Base-by-base conservation (phyloP, 148 eudicot species). In the Vaccinium darrowii region DNA sequence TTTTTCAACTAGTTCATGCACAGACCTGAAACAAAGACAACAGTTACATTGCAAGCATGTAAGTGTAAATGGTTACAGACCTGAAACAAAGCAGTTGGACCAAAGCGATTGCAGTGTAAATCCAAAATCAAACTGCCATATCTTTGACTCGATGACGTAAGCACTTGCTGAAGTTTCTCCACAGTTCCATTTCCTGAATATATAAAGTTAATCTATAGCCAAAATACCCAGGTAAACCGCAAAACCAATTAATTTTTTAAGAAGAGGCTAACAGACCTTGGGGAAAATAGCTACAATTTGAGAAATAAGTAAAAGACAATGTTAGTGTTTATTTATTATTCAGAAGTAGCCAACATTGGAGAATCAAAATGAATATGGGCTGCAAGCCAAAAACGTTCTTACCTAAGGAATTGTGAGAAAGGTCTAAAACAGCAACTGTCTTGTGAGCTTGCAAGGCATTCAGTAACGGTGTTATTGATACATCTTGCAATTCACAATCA, bases 371-470 rank as follows among this genome's bases (percentile, higher is more conserved):
- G 36, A 54, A 36, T 19, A 84, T 10, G 19, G 53, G 12, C 81
- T 16, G 77, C 15, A 74, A 50, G 56, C 13, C 7, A 77, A 74
- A 71, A 60, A 83, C 85, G n/a, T 33, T 33, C 50, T 73, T 92
- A 95, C 99, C 99, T 87, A 97, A 85, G 88, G 87, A 84, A 89
- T 97, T 97, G 87, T 97, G 99, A 78, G 99, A 97, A 84, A 95
- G 90, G 91, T 97, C 90, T 85, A 97, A 82, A 73, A 91, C 90
- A 54, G 98, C 90, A 58, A 94, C 85, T 52, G 94, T 91, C 85
- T 91, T 93, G 90, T 93, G 95, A 83, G 91, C 89, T 83, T 90
- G 87, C 87, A 97, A 90, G 53, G 99, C 98, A 88, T 92, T 91
- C 81, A 97, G 69, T 80, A 95, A 86, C 83, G 99, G 99, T 62